Evolutionary conservation across 371 early-diverging fungal genomes (phyloP).

Genomic region (Mucor irregularis): DNA sequence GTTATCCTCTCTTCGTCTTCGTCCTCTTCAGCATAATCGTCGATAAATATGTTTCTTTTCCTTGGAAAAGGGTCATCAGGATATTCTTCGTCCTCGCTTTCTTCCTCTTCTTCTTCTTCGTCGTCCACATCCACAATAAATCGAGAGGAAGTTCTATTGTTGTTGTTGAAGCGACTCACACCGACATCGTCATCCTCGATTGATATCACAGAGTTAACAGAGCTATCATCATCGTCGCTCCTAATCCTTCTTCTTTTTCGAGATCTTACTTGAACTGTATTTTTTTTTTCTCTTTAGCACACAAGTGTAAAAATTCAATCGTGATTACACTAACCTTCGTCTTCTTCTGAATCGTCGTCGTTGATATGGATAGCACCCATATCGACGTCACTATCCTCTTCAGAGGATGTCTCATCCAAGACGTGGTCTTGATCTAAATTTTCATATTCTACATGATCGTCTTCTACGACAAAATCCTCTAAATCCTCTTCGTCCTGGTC

Average conservation of each 20-base stretch:
- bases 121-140: neutral
- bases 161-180: too few relatives aligned
- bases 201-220: too few relatives aligned
- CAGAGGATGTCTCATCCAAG: neutral
- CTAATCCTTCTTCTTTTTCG: too few relatives aligned
- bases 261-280: too few relatives aligned
- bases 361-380: neutral
- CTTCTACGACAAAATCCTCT: neutral
- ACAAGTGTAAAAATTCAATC: neutral
- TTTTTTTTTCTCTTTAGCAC: too few relatives aligned
- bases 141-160: neutral
- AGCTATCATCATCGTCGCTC: too few relatives aligned
- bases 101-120: neutral
- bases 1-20: neutral
- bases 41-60: neutral
- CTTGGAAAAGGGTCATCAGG: neutral
- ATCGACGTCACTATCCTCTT: neutral
- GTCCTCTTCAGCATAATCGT: conserved; percentile 6
- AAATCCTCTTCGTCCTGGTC: conserved; percentile 4
- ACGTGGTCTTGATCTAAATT: neutral
- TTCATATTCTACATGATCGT: neutral
- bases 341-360: neutral
- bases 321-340: neutral
- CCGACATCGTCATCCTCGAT: neutral
- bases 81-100: neutral